These are phyloP conservation scores for Ophiostoma sp. DNA, from an alignment of 2,329 filamentous ascomycete genomes.

Conservation along the genomic window DNA sequence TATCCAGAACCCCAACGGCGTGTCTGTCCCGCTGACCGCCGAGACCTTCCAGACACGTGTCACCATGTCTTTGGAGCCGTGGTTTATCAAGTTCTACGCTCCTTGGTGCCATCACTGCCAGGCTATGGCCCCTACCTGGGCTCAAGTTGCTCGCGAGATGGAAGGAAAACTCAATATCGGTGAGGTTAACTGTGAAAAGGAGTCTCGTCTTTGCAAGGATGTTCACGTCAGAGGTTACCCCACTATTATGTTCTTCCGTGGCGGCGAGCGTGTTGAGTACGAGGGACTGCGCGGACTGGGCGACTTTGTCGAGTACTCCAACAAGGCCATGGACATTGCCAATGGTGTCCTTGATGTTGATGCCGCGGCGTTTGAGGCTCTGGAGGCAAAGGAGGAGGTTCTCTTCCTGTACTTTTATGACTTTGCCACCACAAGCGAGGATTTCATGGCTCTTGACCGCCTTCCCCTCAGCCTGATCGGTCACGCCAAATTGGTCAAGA, in stretches of 20 bases:
- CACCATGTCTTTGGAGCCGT: slow-evolving; percentile 80
- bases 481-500: slow-evolving; percentile 88
- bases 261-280: slow-evolving; percentile 88
- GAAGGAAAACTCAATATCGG: slow-evolving; percentile 83
- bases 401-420: slow-evolving; percentile 98
- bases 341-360: slow-evolving; percentile 76
- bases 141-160: slow-evolving; percentile 85
- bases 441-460: slow-evolving; percentile 82
- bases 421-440: slow-evolving; percentile 85
- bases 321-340: slow-evolving; percentile 75
- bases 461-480: slow-evolving; percentile 84
- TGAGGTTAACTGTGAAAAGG: slow-evolving; percentile 89
- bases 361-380: slow-evolving; percentile 64
- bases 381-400: slow-evolving; percentile 91
- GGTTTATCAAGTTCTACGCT: slow-evolving; percentile 99
- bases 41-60: slow-evolving; percentile 83
- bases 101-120: slow-evolving; percentile 97
- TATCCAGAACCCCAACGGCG: slow-evolving; percentile 68
- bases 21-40: slow-evolving; percentile 68
- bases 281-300: slow-evolving; percentile 85
- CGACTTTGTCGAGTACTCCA: slow-evolving; percentile 79
- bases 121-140: slow-evolving; percentile 84
- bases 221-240: slow-evolving; percentile 74
- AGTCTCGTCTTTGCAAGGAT: slow-evolving; percentile 87
- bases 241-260: slow-evolving; percentile 87